Conservation (phyloP, 257 asterid genomes). For the Solanum ossicruentum region DNA sequence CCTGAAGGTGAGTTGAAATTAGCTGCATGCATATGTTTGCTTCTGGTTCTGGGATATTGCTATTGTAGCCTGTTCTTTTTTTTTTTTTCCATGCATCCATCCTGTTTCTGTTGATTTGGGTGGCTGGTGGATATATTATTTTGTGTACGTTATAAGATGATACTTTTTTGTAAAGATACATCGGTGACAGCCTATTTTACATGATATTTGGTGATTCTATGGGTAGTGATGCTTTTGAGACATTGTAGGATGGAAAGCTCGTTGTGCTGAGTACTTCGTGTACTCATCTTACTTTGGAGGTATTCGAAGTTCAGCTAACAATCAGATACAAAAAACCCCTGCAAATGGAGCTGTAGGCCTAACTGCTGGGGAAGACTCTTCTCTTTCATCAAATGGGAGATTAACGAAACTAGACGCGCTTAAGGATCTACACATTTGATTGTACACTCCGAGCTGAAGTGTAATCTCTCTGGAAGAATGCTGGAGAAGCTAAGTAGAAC, state of each 20-base stretch:
- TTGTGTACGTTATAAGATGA: not conserved
- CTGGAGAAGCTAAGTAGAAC: not conserved
- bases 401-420: constrained; percentile 38
- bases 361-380: constrained; percentile 7
- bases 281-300: constrained; percentile 71
- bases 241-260: constrained; percentile 69
- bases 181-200: not conserved
- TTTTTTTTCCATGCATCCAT: not conserved
- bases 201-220: not conserved
- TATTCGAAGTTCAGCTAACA: constrained; percentile 48
- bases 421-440: constrained; percentile 45
- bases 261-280: constrained; percentile 69
- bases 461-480: not conserved
- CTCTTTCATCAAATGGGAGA: constrained; percentile 49
- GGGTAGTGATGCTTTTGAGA: not conserved
- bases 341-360: constrained; percentile 41
- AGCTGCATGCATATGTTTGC: not conserved
- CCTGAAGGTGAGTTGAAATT: not conserved
- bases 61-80: not conserved
- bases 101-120: not conserved
- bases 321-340: constrained; percentile 19
- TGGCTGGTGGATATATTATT: not conserved
- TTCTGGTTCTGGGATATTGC: not conserved
- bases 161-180: not conserved
- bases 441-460: not conserved